Base-by-base conservation (phyloP, 495 filamentous ascomycete genomes). In the Podospora appendiculata region DNA sequence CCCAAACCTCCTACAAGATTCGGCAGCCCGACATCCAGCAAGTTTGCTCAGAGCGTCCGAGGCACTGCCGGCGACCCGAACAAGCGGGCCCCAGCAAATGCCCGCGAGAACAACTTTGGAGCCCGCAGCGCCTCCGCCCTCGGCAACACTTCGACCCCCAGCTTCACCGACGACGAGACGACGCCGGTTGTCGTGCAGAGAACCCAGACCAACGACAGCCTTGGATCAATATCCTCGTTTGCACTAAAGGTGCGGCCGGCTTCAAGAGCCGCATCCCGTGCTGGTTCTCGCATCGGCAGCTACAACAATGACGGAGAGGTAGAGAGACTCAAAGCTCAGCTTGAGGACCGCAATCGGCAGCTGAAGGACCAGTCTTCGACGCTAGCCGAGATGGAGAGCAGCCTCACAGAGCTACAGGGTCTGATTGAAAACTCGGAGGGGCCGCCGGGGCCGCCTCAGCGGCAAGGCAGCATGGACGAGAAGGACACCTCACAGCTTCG, bases 261-360 rank as follows among this genome's bases (percentile, higher is more conserved):
- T 8, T 83, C 78, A 32, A 68, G 75, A 46, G 70, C 74, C 12
- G 47, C 51, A 7, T 60, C 58, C n/a, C 48, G 58, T 11, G 56
- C 58, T 12, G 53, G 44, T 8, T 66, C 63, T 1, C 54, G 61
- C 12, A 41, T 45, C 12, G 60, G 36, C 14, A 40, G 12, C 35
- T 19, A 43, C 25, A 8, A 34, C 41, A 71, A 69, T 48, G 80
- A 85, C 12, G 84, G 88, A 38, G 87, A 92, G 58, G 64, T 91
- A 8, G 81, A 84, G 58, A 69, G 76, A 43, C 76, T 90, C 18
- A 76, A 70, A 48, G 72, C 70, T 32, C 80, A 93, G 69, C 76
- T 97, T 16, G 79, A 90, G 55, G 90, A 96, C 46, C 84, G 88
- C 18, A 89, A 98, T 60, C 78, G 76, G 55, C 89, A 96, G 62